Evolutionary conservation across 2,329 filamentous ascomycete species (phyloP), one percentile per base, ranked within the genome.

Genomic region (Phialophora chinensis): DNA sequence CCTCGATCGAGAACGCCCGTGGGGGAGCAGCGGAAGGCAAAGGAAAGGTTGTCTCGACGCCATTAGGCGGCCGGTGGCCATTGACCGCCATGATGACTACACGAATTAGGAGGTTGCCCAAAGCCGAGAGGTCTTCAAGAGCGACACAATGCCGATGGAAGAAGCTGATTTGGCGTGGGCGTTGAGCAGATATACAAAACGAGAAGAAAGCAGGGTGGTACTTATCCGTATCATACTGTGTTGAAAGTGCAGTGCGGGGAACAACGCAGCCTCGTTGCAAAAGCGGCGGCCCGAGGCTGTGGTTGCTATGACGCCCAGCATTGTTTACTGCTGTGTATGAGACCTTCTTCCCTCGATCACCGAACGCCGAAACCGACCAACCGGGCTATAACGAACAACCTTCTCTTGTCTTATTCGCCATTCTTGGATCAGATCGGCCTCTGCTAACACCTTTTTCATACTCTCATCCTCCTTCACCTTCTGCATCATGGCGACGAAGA

Each of bases 401-500:
- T 44, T n/a, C 38, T n/a, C 1, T 52, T 27, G 14, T 5, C 25
- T 52, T 52, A 50, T 27, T 23, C 4, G 47, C 2, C 47, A 23
- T 50, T 25, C 4, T 17, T 25, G 1, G n/a, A 50, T 27, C 38
- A n/a, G 38, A 44, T n/a, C 38, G 17, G 38, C 1, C 20, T 23
- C 25, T 10, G 49, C 23, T 11, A 52, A 23, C 4, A 29, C 10
- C 25, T 27, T 10, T 52, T 11, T 5, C 6, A 52, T 52, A 14
- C 20, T 29, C 29, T 52, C 11, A 14, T 27, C 58, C 17, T 23
- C 20, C 14, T 4, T 23, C 17, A 38, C 33, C 29, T 50, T 14
- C 60, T 33, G 14, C 52, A 49, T 20, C 20, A 86, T 94, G 91
- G 87, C 93, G 71, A 87, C 91, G 66, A 87, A 91, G 73, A 88